Percentiles rank a stretch among this genome's conserved stretches.
phyloP scores from a whole-genome alignment of 169 alveolate species.

The Plasmodium inui region DNA sequence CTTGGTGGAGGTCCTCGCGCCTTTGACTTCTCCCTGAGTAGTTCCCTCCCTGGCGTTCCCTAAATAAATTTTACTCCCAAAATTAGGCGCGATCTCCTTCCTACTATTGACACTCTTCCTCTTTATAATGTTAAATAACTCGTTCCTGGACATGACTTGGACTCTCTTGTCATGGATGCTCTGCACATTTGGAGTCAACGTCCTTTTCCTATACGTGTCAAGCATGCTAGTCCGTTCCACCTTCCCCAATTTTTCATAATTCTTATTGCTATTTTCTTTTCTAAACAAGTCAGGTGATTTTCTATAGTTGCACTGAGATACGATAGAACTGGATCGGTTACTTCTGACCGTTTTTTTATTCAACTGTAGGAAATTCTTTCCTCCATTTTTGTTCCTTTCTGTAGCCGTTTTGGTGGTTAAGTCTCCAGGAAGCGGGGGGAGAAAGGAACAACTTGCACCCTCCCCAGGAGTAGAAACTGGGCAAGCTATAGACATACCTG shows the following conservation, averaged over 20 bases:
- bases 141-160: conserved; percentile 29
- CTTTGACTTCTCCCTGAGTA: not conserved
- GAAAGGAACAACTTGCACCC: not conserved
- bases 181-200: conserved; percentile 21
- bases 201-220: conserved; percentile 21
- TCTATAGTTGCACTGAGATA: conserved; percentile 1
- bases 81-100: not conserved
- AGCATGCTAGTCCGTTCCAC: not conserved
- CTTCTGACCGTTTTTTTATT: conserved; percentile 12
- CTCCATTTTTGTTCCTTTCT: not conserved
- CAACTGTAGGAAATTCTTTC: conserved; percentile 16
- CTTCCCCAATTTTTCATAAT: not conserved
- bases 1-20: not conserved
- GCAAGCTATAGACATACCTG: not conserved
- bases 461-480: not conserved
- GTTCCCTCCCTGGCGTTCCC: not conserved
- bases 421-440: not conserved
- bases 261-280: conserved; percentile 13
- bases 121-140: conserved; percentile 24
- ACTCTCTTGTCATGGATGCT: conserved; percentile 8
- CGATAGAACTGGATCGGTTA: conserved; percentile 22
- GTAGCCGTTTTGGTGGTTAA: not conserved
- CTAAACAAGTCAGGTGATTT: not conserved
- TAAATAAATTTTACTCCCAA: not conserved
- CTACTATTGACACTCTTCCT: not conserved